These are phyloP conservation scores for Quercus parvula DNA, from an alignment of 306 rosid genomes.

Conservation along the genomic window DNA sequence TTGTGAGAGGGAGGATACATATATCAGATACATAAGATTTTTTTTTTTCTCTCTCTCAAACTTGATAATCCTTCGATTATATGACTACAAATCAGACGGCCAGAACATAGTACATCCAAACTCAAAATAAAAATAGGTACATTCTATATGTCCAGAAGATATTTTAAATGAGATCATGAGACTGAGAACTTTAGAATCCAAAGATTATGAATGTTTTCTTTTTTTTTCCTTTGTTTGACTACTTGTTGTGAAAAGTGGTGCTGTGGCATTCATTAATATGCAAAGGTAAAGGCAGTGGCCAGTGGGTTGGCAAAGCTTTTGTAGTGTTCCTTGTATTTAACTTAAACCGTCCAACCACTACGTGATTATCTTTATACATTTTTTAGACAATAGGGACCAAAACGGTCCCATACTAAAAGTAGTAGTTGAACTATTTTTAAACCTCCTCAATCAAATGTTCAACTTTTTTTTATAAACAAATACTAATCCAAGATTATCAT, in stretches of 20 bases:
- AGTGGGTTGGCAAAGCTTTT: slow-evolving; percentile 8
- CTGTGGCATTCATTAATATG: slow-evolving; percentile 53
- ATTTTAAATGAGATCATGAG: slow-evolving; percentile 28
- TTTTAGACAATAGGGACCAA: slow-evolving; percentile 31
- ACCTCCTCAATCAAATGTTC: no score
- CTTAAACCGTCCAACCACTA: slow-evolving; percentile 17
- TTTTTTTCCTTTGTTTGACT: slow-evolving; percentile 41
- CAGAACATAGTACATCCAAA: background rate
- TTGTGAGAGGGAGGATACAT: no score
- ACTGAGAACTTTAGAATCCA: slow-evolving; percentile 40
- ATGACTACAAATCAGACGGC: background rate
- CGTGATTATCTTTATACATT: slow-evolving; percentile 15
- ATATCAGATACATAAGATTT: no score
- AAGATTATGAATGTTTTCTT: slow-evolving; percentile 22
- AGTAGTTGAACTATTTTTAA: no score
- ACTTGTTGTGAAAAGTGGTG: slow-evolving; percentile 56
- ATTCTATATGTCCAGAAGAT: slow-evolving; percentile 32
- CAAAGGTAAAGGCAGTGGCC: slow-evolving; percentile 59
- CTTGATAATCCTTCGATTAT: slow-evolving; percentile 17
- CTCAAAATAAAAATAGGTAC: background rate
- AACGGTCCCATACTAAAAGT: background rate
- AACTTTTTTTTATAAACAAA: background rate
- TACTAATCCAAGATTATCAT: slow-evolving; percentile 3
- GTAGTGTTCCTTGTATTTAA: slow-evolving; percentile 7
- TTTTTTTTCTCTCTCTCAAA: background rate